A percentile compares a stretch with the other conserved stretches of the same genome.
Conservation (phyloP, 1,139 yeast genomes). For the Nakaseomyces sp. region DNA sequence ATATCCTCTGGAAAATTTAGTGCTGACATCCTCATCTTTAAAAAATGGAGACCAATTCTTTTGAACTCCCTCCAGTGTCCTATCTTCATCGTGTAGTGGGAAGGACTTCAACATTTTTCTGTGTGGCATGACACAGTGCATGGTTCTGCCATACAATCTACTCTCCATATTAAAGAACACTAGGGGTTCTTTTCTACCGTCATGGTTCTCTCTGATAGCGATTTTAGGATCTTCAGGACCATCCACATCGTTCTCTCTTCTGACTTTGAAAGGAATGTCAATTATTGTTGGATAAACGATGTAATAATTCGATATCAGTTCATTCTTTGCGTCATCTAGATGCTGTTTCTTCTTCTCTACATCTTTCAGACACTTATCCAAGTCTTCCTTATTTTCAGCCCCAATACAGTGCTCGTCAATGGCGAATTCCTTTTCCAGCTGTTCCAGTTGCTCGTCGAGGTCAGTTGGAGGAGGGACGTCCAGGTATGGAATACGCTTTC, state of each 20-base stretch:
- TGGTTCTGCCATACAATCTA: conserved; percentile 13
- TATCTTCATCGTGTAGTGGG: background rate
- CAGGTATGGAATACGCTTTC: conserved; percentile 13
- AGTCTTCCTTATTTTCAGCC: background rate
- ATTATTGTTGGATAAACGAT: background rate
- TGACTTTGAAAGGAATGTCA: background rate
- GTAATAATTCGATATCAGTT: background rate
- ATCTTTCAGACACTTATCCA: background rate
- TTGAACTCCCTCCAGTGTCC: background rate
- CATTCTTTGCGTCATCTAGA: background rate
- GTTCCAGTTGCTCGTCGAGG: conserved; percentile 3
- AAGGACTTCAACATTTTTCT: background rate
- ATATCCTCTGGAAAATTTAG: conserved; percentile 15
- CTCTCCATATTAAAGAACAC: conserved; percentile 14
- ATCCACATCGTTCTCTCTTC: conserved; percentile 15
- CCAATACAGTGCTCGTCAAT: background rate
- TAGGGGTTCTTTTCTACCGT: conserved; percentile 7
- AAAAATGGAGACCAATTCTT: conserved; percentile 9
- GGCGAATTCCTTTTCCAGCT: background rate
- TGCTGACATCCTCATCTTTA: conserved; percentile 1
- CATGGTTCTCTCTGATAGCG: background rate
- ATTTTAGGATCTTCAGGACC: conserved; percentile 7
- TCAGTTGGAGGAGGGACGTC: conserved; percentile 12
- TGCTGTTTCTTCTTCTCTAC: background rate
- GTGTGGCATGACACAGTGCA: background rate